phyloP scores from a whole-genome alignment of 2,329 filamentous ascomycete genomes.

The Nakataea oryzae region DNA sequence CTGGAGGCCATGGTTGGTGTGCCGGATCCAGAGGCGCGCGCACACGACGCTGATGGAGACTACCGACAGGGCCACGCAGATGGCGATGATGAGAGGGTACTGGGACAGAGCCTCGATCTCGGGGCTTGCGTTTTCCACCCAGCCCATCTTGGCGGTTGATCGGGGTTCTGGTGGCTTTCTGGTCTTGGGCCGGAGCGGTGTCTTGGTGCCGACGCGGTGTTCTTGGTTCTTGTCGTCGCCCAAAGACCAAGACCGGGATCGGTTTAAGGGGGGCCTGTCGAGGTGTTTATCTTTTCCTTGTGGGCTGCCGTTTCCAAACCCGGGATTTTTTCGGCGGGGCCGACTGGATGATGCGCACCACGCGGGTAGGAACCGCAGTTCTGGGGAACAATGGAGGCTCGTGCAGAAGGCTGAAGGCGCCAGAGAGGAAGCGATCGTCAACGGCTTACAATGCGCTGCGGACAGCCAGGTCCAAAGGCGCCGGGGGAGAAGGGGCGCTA shows the following conservation, averaged over 20 bases:
- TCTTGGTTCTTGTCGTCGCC: neutral
- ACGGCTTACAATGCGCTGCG: neutral
- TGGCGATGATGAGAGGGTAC: constrained; percentile 35
- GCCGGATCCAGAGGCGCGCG: constrained; percentile 29
- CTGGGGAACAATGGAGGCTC: too few relatives aligned
- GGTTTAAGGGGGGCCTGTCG: neutral
- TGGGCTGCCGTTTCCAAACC: too few relatives aligned
- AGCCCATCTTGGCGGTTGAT: constrained; percentile 27
- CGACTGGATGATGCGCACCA: neutral
- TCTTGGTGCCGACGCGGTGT: neutral
- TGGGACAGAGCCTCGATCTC: constrained; percentile 35
- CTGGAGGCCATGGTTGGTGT: constrained; percentile 29
- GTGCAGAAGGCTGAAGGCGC: neutral
- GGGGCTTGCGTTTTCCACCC: constrained; percentile 37
- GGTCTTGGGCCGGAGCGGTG: neutral
- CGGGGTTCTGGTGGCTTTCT: neutral
- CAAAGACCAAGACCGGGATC: too few relatives aligned
- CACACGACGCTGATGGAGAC: constrained; percentile 30
- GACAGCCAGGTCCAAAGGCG: too few relatives aligned
- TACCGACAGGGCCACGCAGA: constrained; percentile 32
- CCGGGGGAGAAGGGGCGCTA: too few relatives aligned
- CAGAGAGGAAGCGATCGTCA: neutral
- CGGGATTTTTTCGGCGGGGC: too few relatives aligned
- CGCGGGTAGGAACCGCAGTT: neutral
- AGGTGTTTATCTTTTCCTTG: neutral